Evolutionary conservation across 805 yeast species (phyloP).

Genomic region (Ogataea pignaliae): DNA sequence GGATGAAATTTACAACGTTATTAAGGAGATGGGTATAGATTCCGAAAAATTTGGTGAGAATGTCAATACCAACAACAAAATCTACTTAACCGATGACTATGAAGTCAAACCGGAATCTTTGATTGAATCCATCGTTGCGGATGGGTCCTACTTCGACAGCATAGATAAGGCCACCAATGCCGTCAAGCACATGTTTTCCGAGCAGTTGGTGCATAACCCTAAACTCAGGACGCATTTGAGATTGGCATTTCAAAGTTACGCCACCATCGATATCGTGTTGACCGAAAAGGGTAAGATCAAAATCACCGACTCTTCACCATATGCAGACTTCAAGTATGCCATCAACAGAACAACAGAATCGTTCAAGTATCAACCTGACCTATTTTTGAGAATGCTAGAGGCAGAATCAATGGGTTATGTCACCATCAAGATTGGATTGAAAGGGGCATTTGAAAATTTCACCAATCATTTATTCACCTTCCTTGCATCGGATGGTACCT

Average conservation of each 20-base stretch:
- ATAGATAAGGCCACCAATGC: slow-evolving; percentile 58
- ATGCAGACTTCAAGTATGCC: slow-evolving; percentile 89
- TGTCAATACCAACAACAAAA: slow-evolving; percentile 58
- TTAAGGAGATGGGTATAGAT: slow-evolving; percentile 69
- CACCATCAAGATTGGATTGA: slow-evolving; percentile 56
- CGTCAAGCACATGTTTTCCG: slow-evolving; percentile 69
- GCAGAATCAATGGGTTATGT: slow-evolving; percentile 82
- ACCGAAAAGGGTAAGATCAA: slow-evolving; percentile 80
- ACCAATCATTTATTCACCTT: slow-evolving; percentile 48
- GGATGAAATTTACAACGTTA: slow-evolving; percentile 60
- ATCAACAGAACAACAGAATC: slow-evolving; percentile 75
- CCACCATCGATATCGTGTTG: slow-evolving; percentile 65
- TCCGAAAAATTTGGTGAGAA: slow-evolving; percentile 82
- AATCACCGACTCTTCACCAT: slow-evolving; percentile 76
- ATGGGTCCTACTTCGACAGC: slow-evolving; percentile 48
- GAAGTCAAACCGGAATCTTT: slow-evolving; percentile 56
- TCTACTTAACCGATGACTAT: slow-evolving; percentile 70
- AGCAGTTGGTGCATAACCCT: slow-evolving; percentile 77
- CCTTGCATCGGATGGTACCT: slow-evolving; percentile 71
- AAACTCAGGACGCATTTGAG: slow-evolving; percentile 69
- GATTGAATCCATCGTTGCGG: slow-evolving; percentile 36
- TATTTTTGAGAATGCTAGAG: slow-evolving; percentile 82
- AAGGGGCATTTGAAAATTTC: slow-evolving; percentile 37
- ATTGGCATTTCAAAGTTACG: slow-evolving; percentile 56
- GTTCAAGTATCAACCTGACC: slow-evolving; percentile 69